Conservation (phyloP, 192 early-diverging fungal species). For the Geranomyces michiganensis region DNA sequence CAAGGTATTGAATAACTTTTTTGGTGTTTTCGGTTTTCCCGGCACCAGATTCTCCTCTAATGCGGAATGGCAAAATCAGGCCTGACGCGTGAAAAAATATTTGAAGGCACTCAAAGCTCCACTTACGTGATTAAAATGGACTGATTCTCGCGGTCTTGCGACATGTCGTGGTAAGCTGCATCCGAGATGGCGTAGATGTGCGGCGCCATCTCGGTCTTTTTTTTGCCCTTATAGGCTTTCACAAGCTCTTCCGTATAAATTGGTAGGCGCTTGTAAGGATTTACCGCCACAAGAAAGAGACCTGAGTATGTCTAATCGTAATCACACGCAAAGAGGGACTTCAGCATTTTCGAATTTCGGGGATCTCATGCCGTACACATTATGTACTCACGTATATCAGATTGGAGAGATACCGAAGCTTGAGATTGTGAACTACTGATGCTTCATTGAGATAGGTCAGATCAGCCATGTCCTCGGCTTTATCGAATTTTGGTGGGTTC, state of each 20-base stretch:
- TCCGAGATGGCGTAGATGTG: constrained; percentile 96
- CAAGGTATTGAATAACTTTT: constrained; percentile 97
- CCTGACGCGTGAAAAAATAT: too few relatives aligned
- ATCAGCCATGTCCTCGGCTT: constrained; percentile 98
- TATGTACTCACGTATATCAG: constrained; percentile 79
- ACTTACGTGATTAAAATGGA: constrained; percentile 94
- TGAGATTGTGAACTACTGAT: constrained; percentile 96
- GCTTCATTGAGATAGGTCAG: constrained; percentile 96
- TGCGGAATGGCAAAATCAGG: background rate
- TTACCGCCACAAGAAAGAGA: constrained; percentile 96
- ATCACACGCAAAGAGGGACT: background rate
- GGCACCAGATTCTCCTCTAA: constrained; percentile 94
- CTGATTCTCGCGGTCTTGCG: constrained; percentile 90
- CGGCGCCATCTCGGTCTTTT: constrained; percentile 52
- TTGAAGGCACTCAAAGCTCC: background rate
- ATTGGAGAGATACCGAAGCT: constrained; percentile 86
- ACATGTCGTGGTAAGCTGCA: constrained; percentile 93
- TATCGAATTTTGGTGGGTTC: constrained; percentile 99
- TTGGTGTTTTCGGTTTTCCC: constrained; percentile 99
- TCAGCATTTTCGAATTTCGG: too few relatives aligned
- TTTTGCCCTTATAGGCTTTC: constrained; percentile 65
- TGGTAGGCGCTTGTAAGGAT: constrained; percentile 90
- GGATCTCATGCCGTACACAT: too few relatives aligned
- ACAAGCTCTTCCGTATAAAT: constrained; percentile 85
- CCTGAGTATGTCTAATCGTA: constrained; percentile 91